phyloP scores from a whole-genome alignment of 306 rosid genomes.

The Boehmeria nivea region DNA sequence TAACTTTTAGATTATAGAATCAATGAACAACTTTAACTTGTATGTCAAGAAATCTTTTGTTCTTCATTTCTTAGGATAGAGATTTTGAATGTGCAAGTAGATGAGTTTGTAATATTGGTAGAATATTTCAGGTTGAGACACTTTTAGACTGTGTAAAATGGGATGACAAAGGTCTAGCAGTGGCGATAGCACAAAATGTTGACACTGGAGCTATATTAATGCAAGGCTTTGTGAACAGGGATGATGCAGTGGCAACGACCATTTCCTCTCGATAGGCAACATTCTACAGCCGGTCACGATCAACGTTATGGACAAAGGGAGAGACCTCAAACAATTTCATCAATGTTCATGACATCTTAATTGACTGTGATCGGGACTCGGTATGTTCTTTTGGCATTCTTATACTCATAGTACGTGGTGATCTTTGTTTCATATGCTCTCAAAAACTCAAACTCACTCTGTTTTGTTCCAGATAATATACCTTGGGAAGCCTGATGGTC shows the following conservation, averaged over 20 bases:
- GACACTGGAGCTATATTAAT: conserved; percentile 89
- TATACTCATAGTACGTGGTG: neutral
- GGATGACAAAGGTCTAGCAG: conserved; percentile 84
- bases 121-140: conserved; percentile 54
- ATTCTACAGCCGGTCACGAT: conserved; percentile 82
- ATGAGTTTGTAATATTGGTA: neutral
- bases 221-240: conserved; percentile 80
- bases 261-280: conserved; percentile 66
- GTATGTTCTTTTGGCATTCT: conserved; percentile 37
- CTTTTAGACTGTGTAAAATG: conserved; percentile 65
- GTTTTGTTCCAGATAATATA: conserved; percentile 61
- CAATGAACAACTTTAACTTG: neutral
- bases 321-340: conserved; percentile 92
- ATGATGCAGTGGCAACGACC: conserved; percentile 54
- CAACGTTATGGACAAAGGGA: conserved; percentile 83
- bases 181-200: conserved; percentile 85
- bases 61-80: neutral
- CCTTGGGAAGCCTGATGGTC: conserved; percentile 92
- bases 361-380: conserved; percentile 87
- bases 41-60: neutral
- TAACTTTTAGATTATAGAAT: no score
- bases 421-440: no score
- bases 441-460: neutral
- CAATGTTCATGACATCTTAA: conserved; percentile 63
- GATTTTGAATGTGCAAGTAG: conserved; percentile 3